These are phyloP conservation scores for Talaromyces wortmannii DNA, from an alignment of 495 filamentous ascomycete genomes.

Conservation along the genomic window DNA sequence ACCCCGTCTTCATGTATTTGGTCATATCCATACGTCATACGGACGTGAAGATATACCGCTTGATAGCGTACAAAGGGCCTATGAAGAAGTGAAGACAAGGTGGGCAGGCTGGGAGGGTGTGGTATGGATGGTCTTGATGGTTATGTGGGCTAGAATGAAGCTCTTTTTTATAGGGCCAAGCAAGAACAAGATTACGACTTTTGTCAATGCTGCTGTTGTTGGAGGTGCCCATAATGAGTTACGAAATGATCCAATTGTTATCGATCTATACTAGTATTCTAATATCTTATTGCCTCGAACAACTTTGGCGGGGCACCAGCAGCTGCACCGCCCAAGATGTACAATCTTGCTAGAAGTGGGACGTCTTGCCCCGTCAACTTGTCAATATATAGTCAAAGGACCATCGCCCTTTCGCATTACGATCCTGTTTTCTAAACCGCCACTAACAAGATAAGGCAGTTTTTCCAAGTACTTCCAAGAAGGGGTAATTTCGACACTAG, in stretches of 20 bases:
- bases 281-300: no score
- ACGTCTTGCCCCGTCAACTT: no score
- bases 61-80: not conserved
- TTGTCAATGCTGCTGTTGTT: constrained; percentile 48
- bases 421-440: no score
- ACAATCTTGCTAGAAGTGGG: no score
- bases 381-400: no score
- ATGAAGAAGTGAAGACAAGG: not conserved
- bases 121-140: not conserved
- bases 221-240: not conserved
- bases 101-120: not conserved
- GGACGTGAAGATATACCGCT: not conserved
- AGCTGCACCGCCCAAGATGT: no score
- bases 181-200: constrained; percentile 64
- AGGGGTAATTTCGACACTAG: no score
- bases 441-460: no score
- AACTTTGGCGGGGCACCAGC: no score
- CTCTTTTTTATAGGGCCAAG: constrained; percentile 5
- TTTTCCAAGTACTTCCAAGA: no score
- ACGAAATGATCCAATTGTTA: not conserved
- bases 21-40: constrained; percentile 52
- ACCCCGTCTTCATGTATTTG: constrained; percentile 63
- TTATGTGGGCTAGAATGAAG: not conserved
- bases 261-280: not conserved
- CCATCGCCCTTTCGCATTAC: no score